Percentiles rank a stretch among this genome's conserved stretches.
Evolutionary conservation across 2,329 filamentous ascomycete species (phyloP).

Genomic region (Aspergillus aculeatus): DNA sequence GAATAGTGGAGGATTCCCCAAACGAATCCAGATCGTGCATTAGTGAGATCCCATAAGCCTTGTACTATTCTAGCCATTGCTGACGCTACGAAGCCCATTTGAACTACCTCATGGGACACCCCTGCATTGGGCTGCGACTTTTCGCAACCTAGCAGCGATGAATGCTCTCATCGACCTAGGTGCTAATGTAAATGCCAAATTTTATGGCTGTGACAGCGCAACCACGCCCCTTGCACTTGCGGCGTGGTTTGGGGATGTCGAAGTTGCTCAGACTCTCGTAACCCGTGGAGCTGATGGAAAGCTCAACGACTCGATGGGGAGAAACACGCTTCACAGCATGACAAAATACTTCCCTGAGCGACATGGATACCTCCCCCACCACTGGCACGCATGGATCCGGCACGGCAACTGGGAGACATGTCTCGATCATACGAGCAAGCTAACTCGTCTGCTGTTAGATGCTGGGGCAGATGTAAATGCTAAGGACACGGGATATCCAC

Average conservation of each 20-base stretch:
- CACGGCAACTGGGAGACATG: conserved; percentile 27
- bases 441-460: conserved; percentile 16
- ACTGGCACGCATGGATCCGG: conserved; percentile 34
- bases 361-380: conserved; percentile 25
- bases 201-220: conserved; percentile 21
- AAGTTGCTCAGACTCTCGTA: conserved; percentile 19
- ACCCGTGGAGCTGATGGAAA: conserved; percentile 24
- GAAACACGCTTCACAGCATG: conserved; percentile 27
- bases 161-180: conserved; percentile 22
- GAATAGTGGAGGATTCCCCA: conserved; percentile 18
- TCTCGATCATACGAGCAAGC: conserved; percentile 14
- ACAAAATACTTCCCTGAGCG: conserved; percentile 22
- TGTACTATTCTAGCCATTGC: neutral
- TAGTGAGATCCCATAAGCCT: conserved; percentile 19
- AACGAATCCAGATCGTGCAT: conserved; percentile 25
- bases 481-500: conserved; percentile 16
- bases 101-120: conserved; percentile 29
- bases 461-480: conserved; percentile 19
- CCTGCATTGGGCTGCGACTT: conserved; percentile 29
- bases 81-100: conserved; percentile 22
- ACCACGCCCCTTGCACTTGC: conserved; percentile 24
- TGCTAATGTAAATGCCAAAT: conserved; percentile 25
- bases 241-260: conserved; percentile 23
- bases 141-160: conserved; percentile 21
- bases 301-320: conserved; percentile 18